Percentiles rank a stretch among this genome's conserved stretches.
Evolutionary conservation across 2,329 filamentous ascomycete genomes (phyloP).

Genomic region (Cladosporium sp.): DNA sequence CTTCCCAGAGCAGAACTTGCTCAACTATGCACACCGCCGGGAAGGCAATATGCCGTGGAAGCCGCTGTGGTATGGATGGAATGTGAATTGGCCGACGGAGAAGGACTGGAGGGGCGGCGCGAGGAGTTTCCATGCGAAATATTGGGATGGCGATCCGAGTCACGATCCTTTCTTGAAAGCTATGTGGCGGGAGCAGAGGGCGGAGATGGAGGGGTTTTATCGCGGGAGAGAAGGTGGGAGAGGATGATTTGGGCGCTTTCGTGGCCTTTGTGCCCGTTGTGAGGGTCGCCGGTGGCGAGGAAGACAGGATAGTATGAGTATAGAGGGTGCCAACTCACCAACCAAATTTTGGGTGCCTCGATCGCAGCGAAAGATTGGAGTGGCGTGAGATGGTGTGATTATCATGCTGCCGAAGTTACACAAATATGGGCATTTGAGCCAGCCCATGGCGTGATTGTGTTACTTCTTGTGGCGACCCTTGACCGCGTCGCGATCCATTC

Average conservation of each 20-base stretch:
- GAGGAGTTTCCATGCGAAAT: slow-evolving; percentile 38
- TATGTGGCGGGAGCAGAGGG: slow-evolving; percentile 33
- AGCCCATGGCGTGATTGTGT: too few relatives aligned
- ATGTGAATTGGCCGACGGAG: slow-evolving; percentile 37
- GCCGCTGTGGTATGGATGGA: slow-evolving; percentile 36
- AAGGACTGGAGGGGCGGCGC: slow-evolving; percentile 34
- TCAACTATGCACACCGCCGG: slow-evolving; percentile 37
- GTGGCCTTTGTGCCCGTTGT: too few relatives aligned
- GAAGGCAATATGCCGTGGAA: slow-evolving; percentile 41
- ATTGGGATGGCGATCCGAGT: slow-evolving; percentile 35
- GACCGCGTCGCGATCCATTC: too few relatives aligned
- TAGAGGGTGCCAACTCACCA: too few relatives aligned
- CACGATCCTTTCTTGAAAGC: slow-evolving; percentile 32
- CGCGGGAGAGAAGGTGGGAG: slow-evolving; percentile 1
- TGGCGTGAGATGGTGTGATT: too few relatives aligned
- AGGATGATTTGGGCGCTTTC: background rate
- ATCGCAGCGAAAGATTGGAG: too few relatives aligned
- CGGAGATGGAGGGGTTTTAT: slow-evolving; percentile 32
- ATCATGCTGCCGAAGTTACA: too few relatives aligned
- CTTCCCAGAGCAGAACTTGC: slow-evolving; percentile 36
- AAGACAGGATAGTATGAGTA: too few relatives aligned
- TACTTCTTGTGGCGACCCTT: too few relatives aligned
- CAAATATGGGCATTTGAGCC: too few relatives aligned
- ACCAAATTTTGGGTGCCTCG: too few relatives aligned
- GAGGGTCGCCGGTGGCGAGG: too few relatives aligned